phyloP scores from a whole-genome alignment of 139 green algal genomes.

The Chlorella sp. region DNA sequence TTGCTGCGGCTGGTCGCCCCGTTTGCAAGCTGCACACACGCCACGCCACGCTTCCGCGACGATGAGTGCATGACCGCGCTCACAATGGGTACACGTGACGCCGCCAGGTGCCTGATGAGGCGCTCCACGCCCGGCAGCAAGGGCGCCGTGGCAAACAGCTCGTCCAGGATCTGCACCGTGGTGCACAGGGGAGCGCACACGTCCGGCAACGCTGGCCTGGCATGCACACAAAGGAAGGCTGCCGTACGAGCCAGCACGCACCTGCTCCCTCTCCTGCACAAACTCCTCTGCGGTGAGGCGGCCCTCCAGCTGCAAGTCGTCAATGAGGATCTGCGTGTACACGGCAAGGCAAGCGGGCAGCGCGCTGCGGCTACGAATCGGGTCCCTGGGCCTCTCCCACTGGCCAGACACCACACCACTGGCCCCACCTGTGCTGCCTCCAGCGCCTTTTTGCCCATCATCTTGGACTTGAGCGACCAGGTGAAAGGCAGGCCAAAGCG shows the following conservation, averaged over 20 bases:
- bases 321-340: constrained; percentile 41
- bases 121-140: constrained; percentile 74
- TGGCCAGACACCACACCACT: not conserved
- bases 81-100: too few species aligned
- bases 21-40: too few species aligned
- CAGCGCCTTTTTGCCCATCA: constrained; percentile 65
- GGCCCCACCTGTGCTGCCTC: constrained; percentile 36
- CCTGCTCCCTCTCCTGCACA: constrained; percentile 28
- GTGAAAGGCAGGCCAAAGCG: constrained; percentile 65
- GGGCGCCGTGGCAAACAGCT: constrained; percentile 55
- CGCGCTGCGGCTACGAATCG: too few species aligned
- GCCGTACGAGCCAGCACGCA: not conserved
- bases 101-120: constrained; percentile 65
- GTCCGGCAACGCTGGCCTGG: too few species aligned
- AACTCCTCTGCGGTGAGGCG: constrained; percentile 13
- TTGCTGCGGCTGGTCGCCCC: too few species aligned
- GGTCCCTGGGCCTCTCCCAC: not conserved
- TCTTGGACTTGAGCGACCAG: constrained; percentile 66
- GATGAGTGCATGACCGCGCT: too few species aligned
- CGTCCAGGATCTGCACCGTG: constrained; percentile 58
- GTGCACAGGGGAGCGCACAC: not conserved
- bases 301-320: constrained; percentile 38
- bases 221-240: not conserved
- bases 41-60: too few species aligned
- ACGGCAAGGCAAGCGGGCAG: not conserved